phyloP scores from a whole-genome alignment of 495 filamentous ascomycete species.

The Podospora appendiculata region DNA sequence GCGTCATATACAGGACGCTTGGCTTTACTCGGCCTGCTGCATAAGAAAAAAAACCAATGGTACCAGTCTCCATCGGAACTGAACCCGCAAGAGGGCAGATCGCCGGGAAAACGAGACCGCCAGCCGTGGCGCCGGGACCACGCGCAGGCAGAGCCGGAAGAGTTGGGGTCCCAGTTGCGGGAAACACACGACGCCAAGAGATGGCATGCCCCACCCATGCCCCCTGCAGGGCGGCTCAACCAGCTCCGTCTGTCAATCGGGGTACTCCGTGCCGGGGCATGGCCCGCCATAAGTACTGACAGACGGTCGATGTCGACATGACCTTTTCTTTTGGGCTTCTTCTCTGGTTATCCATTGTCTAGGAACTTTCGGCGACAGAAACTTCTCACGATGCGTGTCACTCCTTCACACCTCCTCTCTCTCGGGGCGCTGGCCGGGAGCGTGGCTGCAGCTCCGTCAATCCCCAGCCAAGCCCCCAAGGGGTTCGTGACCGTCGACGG shows the following conservation, averaged over 20 bases:
- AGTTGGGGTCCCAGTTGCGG: not conserved
- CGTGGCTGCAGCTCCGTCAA: not conserved
- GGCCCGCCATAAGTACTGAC: not conserved
- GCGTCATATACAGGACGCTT: no score
- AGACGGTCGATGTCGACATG: no score
- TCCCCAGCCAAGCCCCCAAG: slow-evolving; percentile 9
- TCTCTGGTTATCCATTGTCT: not conserved
- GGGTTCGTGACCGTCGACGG: slow-evolving; percentile 45
- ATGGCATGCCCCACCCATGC: not conserved
- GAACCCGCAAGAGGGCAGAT: not conserved
- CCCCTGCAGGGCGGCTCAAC: slow-evolving; percentile 2
- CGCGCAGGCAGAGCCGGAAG: not conserved
- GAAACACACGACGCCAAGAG: not conserved
- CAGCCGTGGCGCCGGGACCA: not conserved
- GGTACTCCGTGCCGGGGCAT: not conserved
- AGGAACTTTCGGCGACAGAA: not conserved
- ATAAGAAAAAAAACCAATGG: no score
- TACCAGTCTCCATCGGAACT: not conserved
- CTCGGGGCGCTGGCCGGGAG: slow-evolving; percentile 2
- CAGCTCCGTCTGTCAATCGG: slow-evolving; percentile 2
- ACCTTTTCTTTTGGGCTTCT: not conserved
- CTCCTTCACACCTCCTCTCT: slow-evolving; percentile 1
- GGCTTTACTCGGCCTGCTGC: no score
- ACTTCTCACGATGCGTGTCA: slow-evolving; percentile 2
- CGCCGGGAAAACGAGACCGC: not conserved